A percentile compares a stretch with the other conserved stretches of the same genome.
phyloP scores from a whole-genome alignment of 75 land plant species.

The Picea glauca region DNA sequence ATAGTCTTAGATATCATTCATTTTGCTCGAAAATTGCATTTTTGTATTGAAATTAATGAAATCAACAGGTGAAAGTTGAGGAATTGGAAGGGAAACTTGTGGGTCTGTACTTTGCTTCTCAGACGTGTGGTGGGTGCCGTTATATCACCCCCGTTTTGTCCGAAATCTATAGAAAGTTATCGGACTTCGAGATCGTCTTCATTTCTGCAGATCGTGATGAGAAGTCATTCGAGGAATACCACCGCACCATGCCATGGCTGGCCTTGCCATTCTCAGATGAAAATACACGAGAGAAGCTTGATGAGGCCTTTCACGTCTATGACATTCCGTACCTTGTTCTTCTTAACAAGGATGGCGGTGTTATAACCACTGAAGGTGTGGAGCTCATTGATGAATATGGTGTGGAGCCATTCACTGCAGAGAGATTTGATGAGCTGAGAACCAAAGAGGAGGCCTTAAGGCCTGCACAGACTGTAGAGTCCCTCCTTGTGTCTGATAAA shows the following conservation, averaged over 20 bases:
- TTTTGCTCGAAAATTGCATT: too few relatives aligned
- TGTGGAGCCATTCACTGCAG: slow-evolving; percentile 49
- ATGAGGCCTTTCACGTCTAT: slow-evolving; percentile 29
- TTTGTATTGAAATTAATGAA: too few relatives aligned
- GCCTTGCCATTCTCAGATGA: slow-evolving; percentile 70
- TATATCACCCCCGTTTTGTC: slow-evolving; percentile 43
- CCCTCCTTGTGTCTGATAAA: slow-evolving; percentile 32
- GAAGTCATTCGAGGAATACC: slow-evolving; percentile 43
- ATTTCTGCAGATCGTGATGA: slow-evolving; percentile 48
- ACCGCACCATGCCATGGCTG: slow-evolving; percentile 76
- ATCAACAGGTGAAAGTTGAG: too few relatives aligned
- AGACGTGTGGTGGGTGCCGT: too few relatives aligned
- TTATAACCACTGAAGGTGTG: slow-evolving; percentile 29
- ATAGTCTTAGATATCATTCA: too few relatives aligned
- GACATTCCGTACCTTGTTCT: slow-evolving; percentile 25
- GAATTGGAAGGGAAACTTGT: too few relatives aligned
- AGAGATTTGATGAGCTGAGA: slow-evolving; percentile 22
- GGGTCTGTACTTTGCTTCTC: too few relatives aligned
- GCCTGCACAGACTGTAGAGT: slow-evolving; percentile 40
- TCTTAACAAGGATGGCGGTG: slow-evolving; percentile 35
- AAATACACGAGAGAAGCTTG: slow-evolving; percentile 18
- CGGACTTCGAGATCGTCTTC: slow-evolving; percentile 51
- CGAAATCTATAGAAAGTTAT: slow-evolving; percentile 39
- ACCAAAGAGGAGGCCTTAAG: slow-evolving; percentile 33
- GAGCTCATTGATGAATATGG: slow-evolving; percentile 36